Base-by-base conservation (phyloP, 805 yeast genomes). In the Metschnikowia gelsemii region DNA sequence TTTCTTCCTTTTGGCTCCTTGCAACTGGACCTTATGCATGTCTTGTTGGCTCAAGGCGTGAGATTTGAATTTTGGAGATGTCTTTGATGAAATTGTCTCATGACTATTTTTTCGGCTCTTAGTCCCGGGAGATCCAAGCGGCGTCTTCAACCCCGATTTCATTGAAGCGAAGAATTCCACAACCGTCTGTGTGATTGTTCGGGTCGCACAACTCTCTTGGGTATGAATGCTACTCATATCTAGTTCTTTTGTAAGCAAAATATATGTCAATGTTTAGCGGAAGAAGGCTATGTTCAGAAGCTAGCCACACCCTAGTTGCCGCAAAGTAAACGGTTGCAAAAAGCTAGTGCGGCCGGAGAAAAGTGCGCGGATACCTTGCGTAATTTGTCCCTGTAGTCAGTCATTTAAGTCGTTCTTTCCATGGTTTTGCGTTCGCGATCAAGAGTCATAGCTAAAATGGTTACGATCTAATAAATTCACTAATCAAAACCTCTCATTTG, bases 141-240 rank as follows among this genome's bases (percentile, higher is more conserved):
- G 36, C 8, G 44, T 30, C 20, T 14, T 40, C 28, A 35, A 30
- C 28, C 44, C 44, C 5, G 36, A 29, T 25, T 30, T 40, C 11
- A 40, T 28, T 8, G 44, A 30, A 14, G 19, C 32, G 5, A 30
- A 35, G 21, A 40, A 26, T 6, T 35, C 40, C n/a, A 35, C 27
- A 4, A 40, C 20, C 11, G 36, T 27, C 19, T 31, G 33, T 2
- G 44, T 30, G 19, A 40, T 18, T 5, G 35, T 35, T 7, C 40
- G 39, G n/a, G 44, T 31, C 13, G 32, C 20, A 23, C 35, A 9
- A 16, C 33, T 24, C 5, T 23, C 23, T 23, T 18, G 28, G 5
- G 40, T 30, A 12, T 35, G n/a, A 18, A 22, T 30, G 32, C 43
- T 40, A 27, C 34, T 33, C 43, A 40, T 40, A 9, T 9, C 13